Evolutionary conservation across 2,329 filamentous ascomycete genomes (phyloP), one percentile per base, ranked within the genome.

Genomic region (Pseudogymnoascus sp.): DNA sequence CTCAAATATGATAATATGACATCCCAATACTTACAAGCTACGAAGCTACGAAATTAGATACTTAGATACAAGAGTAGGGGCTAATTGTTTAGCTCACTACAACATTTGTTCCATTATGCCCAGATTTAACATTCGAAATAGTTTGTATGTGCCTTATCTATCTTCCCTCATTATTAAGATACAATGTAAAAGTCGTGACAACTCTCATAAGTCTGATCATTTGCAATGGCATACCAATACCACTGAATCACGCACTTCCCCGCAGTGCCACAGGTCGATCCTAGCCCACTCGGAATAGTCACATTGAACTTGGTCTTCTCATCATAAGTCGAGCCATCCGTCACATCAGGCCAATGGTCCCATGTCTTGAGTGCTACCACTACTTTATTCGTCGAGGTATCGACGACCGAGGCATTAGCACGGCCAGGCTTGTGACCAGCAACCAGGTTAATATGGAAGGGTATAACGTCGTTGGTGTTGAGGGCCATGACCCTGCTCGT

Each of bases 401-500:
- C 46, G 23, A 53, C 25, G 25, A 53, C 23, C 1, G 46, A 53
- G 25, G 46, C 25, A 53, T 53, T 53, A 5, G 46, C 46, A 53
- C 31, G 31, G 3, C 46, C 46, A 25, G 46, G 46, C 46, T 28
- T 53, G 46, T 53, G 46, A 25, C 66, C 67, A 38, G 78, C 74
- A 7, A 71, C 72, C 67, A 82, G 76, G 66, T 74, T 71, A 63
- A 82, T 71, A 25, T 53, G 46, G 25, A 53, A 53, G n/a, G 46
- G 46, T 31, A 53, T 53, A 23, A 72, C 72, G 69, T 82, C 72
- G 16, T 79, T 78, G 0, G 76, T 69, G 0, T 69, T 68, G 70
- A 76, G 80, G 36, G 69, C 72, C 69, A 80, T 77, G 5, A 81
- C 75, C 18, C 72, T 74, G 65, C 71, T 72, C 28, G 65, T 67